These are phyloP conservation scores for Cladorrhinum sp. DNA, from an alignment of 2,329 filamentous ascomycete species.

Conservation along the genomic window DNA sequence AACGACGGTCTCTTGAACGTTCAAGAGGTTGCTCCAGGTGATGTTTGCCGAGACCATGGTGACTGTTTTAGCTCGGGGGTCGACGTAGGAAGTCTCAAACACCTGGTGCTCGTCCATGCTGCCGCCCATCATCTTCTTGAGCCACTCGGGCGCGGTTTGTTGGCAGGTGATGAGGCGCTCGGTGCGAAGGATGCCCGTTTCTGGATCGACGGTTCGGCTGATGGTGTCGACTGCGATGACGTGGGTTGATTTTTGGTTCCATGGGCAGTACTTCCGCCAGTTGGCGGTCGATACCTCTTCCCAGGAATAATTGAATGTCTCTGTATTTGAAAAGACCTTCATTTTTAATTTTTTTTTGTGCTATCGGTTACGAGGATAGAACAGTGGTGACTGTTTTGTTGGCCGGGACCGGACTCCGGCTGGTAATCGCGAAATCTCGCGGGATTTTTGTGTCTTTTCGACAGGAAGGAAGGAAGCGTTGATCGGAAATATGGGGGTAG, in stretches of 20 bases:
- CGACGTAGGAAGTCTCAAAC: slow-evolving; percentile 94
- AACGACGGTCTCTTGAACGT: slow-evolving; percentile 86
- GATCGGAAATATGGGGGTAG: neutral
- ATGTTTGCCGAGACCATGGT: slow-evolving; percentile 97
- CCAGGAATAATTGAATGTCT: slow-evolving; percentile 97
- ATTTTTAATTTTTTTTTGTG: slow-evolving; percentile 47
- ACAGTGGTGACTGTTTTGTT: neutral
- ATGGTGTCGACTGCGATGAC: slow-evolving; percentile 94
- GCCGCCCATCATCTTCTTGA: slow-evolving; percentile 71
- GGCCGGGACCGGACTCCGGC: neutral
- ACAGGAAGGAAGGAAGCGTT: neutral
- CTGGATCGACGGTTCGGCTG: slow-evolving; percentile 59
- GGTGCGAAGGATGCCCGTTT: slow-evolving; percentile 59
- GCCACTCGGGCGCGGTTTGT: slow-evolving; percentile 70
- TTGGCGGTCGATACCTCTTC: slow-evolving; percentile 96
- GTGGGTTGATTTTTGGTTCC: slow-evolving; percentile 98
- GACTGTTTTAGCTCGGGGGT: slow-evolving; percentile 76
- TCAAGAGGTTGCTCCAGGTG: slow-evolving; percentile 86
- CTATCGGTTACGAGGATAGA: neutral
- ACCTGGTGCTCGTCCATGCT: slow-evolving; percentile 80
- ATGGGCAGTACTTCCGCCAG: slow-evolving; percentile 98
- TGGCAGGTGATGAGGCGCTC: slow-evolving; percentile 62
- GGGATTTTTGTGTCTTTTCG: neutral
- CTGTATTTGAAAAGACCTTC: slow-evolving; percentile 91
- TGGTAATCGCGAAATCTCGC: slow-evolving; percentile 2